These are phyloP conservation scores for Plenodomus tracheiphilus DNA, from an alignment of 2,329 filamentous ascomycete genomes.

Conservation along the genomic window DNA sequence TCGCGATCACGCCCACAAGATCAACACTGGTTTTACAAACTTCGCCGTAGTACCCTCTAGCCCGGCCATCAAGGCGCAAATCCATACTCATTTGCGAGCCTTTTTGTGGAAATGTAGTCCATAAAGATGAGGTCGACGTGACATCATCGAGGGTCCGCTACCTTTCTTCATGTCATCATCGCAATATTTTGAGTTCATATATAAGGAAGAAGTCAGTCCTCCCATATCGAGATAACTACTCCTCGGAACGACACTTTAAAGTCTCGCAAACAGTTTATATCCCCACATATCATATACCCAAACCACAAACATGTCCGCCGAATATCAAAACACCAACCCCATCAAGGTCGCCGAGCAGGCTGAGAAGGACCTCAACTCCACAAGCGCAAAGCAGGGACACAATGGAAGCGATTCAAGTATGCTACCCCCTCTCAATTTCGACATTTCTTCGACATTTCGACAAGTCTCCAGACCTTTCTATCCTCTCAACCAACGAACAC, in stretches of 20 bases:
- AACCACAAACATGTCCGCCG: constrained; percentile 50
- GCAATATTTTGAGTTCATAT: background rate
- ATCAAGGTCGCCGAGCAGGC: constrained; percentile 52
- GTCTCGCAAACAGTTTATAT: background rate
- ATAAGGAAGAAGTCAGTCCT: constrained; percentile 1
- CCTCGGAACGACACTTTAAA: background rate
- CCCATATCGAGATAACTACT: background rate
- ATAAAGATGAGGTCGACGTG: constrained; percentile 22
- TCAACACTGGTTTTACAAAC: background rate
- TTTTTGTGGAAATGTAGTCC: constrained; percentile 1
- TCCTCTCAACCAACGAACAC: background rate
- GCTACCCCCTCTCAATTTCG: constrained; percentile 3
- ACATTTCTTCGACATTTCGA: too few relatives aligned
- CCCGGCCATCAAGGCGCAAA: background rate
- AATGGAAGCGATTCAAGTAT: constrained; percentile 45
- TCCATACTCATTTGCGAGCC: background rate
- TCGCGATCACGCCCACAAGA: background rate
- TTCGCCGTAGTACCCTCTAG: background rate
- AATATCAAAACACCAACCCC: constrained; percentile 48
- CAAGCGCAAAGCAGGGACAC: constrained; percentile 45
- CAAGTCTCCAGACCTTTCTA: background rate
- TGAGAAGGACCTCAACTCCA: constrained; percentile 53
- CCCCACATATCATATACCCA: too few relatives aligned
- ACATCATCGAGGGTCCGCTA: constrained; percentile 19
- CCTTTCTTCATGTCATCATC: constrained; percentile 9